phyloP scores from a whole-genome alignment of 306 rosid genomes.

The Fragaria ananassa region DNA sequence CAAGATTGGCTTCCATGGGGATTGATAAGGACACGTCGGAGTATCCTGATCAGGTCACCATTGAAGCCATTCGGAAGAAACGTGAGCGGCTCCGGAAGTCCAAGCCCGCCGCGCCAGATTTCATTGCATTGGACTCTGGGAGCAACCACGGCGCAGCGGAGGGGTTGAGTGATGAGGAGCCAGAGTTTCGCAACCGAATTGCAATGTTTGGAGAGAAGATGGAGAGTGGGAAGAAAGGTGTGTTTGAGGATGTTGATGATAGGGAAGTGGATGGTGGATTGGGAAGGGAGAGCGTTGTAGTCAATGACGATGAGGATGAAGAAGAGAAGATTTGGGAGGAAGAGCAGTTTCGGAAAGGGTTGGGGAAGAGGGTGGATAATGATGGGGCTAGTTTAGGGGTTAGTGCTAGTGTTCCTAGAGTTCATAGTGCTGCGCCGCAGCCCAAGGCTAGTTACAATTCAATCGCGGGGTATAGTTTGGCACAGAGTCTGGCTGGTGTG shows the following conservation, averaged over 20 bases:
- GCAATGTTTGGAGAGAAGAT: constrained; percentile 76
- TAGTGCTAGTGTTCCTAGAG: constrained; percentile 43
- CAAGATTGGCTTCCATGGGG: constrained; percentile 52
- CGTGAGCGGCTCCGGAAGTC: constrained; percentile 73
- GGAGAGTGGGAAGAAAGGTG: constrained; percentile 77
- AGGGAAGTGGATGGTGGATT: constrained; percentile 37
- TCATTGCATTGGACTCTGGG: constrained; percentile 77
- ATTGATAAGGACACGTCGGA: constrained; percentile 43
- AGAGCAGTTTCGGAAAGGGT: constrained; percentile 88
- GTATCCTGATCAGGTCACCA: constrained; percentile 63
- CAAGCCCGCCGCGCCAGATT: constrained; percentile 68
- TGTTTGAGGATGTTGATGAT: constrained; percentile 80
- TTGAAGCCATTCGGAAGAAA: constrained; percentile 70
- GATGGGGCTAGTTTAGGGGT: constrained; percentile 60
- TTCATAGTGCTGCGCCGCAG: constrained; percentile 45
- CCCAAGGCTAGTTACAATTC: constrained; percentile 43
- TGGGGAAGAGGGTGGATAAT: constrained; percentile 83
- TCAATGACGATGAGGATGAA: constrained; percentile 55
- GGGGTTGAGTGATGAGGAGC: constrained; percentile 90
- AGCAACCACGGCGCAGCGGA: constrained; percentile 85
- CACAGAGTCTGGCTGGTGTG: constrained; percentile 32
- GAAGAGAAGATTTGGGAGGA: constrained; percentile 95
- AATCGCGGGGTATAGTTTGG: constrained; percentile 36
- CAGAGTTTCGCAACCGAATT: constrained; percentile 69
- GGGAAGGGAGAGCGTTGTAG: constrained; percentile 22